Base-by-base conservation (phyloP, 1,284 basidiomycete genomes). In the Thecaphora frezii region DNA sequence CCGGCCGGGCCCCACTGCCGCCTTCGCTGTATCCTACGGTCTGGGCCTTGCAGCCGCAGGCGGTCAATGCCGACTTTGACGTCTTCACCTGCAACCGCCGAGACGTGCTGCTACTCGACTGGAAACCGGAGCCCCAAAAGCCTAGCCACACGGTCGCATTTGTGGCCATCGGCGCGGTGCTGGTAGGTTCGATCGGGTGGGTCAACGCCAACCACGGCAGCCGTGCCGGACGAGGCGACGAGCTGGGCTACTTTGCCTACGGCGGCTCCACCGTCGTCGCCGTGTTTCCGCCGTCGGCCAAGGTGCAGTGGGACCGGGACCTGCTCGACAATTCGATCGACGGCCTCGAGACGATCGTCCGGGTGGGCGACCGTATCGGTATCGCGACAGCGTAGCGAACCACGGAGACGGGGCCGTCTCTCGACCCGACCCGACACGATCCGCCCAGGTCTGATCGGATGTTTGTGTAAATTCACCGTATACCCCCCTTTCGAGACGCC, bases 271-370 rank as follows among this genome's bases (percentile, higher is more conserved):
- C 73, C 9, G 50, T 64, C 14, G 54, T 76, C 25, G 46, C 51
- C n/a, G 52, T 70, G 33, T 66, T 66, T 39, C 58, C 64, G 8
- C 64, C 64, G 16, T 51, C 51, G 14, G 55, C 58, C 50, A 66
- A 61, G 46, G 84, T 96, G 5, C 82, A 88, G 73, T 97, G 91
- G 88, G 94, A 97, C 73, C 88, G 92, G 66, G 94, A 97, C 77
- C 80, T 97, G n/a, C 70, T 92, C 19, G 83, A 89, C 40, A 87
- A 86, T 64, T 89, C 88, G 33, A 69, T 80, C 50, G 79, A 82
- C 48, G 81, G 83, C 16, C 82, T 88, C 48, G 90, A 91, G 80
- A 90, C 88, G n/a, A 80, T 89, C 12, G 83, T 91, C 28, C 85
- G 86, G 79, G 88, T 88, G 2, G 73, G 74, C 8, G 71, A 67